A percentile compares a stretch with the other conserved stretches of the same genome.
Conservation (phyloP, 257 asterid species). For the Solanum etuberosum region DNA sequence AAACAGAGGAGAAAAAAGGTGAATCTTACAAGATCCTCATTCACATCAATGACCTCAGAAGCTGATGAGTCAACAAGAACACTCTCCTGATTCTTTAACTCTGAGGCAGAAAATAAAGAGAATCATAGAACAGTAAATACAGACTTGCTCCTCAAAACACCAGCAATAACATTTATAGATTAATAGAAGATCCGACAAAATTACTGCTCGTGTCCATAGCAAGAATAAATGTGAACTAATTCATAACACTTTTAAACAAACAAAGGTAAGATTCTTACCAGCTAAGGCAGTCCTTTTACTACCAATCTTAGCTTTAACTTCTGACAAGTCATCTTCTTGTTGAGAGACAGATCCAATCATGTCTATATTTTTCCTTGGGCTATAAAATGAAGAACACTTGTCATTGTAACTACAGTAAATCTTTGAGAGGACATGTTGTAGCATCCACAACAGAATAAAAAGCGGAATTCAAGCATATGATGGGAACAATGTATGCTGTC, state of each 20-base stretch:
- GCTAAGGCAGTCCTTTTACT: conserved; percentile 25
- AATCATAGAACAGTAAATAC: neutral
- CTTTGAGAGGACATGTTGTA: conserved; percentile 5
- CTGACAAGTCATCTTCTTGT: conserved; percentile 12
- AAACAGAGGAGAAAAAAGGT: conserved; percentile 1
- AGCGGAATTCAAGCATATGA: neutral
- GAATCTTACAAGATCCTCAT: conserved; percentile 29
- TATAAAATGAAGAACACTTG: conserved; percentile 16
- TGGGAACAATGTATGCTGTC: neutral
- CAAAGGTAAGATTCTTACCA: conserved; percentile 25
- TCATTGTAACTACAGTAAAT: conserved; percentile 19
- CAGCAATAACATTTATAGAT: neutral
- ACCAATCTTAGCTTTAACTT: conserved; percentile 17
- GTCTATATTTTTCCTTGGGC: conserved; percentile 18
- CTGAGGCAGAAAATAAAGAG: conserved; percentile 29
- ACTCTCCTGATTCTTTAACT: conserved; percentile 16
- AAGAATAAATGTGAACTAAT: neutral
- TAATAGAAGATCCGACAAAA: neutral
- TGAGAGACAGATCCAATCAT: conserved; percentile 11
- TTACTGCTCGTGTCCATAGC: neutral
- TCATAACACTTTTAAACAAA: neutral
- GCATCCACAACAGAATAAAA: neutral
- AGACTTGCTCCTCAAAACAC: neutral
- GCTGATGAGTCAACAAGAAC: conserved; percentile 15
- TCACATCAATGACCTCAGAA: conserved; percentile 30